A percentile compares a stretch with the other conserved stretches of the same genome.
phyloP scores from a whole-genome alignment of 805 yeast genomes.

The Ogataea siamensis region DNA sequence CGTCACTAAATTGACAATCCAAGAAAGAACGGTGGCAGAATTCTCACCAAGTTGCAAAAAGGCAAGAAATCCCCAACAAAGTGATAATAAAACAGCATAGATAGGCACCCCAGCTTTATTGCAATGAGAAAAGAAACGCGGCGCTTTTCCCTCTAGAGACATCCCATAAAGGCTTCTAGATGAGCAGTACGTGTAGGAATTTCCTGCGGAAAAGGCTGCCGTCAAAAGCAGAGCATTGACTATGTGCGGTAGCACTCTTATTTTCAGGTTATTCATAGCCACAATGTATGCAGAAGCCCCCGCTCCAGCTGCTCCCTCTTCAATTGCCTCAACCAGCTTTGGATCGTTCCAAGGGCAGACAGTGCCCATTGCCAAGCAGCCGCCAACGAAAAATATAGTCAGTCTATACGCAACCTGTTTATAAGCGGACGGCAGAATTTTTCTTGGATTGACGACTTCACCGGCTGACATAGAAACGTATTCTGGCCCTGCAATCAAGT shows the following conservation, averaged over 20 bases:
- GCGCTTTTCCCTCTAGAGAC: conserved; percentile 48
- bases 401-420: conserved; percentile 46
- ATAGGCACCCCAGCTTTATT: conserved; percentile 48
- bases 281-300: conserved; percentile 49
- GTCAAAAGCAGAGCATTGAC: conserved; percentile 43
- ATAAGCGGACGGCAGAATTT: conserved; percentile 45
- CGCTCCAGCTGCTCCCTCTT: conserved; percentile 40
- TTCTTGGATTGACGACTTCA: conserved; percentile 47
- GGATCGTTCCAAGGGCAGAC: conserved; percentile 45
- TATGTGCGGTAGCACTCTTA: conserved; percentile 43
- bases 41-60: conserved; percentile 51
- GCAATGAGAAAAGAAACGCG: conserved; percentile 41
- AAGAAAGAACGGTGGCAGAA: conserved; percentile 62
- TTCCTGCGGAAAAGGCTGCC: conserved; percentile 48
- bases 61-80: conserved; percentile 44
- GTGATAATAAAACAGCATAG: conserved; percentile 41
- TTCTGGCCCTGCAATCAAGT: conserved; percentile 50
- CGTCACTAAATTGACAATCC: conserved; percentile 73
- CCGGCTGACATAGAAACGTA: conserved; percentile 47
- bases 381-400: conserved; percentile 46
- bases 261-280: conserved; percentile 45
- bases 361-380: conserved; percentile 46
- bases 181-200: conserved; percentile 46
- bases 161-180: conserved; percentile 48
- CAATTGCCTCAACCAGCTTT: conserved; percentile 32